A percentile compares a stretch with the other conserved stretches of the same genome.
Conservation (phyloP, 2,329 filamentous ascomycete genomes). For the Hypoxylon sp. region DNA sequence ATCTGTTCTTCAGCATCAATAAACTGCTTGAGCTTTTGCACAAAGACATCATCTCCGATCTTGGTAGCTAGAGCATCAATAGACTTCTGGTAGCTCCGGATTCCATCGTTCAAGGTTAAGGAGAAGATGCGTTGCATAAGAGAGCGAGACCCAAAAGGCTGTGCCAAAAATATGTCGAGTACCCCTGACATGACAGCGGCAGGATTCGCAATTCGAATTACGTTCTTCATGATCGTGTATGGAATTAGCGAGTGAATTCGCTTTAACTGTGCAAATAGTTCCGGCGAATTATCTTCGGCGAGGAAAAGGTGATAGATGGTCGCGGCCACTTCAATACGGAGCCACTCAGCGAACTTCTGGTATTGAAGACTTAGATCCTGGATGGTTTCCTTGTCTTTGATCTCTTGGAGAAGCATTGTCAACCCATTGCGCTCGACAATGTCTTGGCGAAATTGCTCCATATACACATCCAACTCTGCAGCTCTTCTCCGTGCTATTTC, state of each 20-base stretch:
- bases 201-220: constrained; percentile 95
- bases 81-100: constrained; percentile 85
- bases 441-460: constrained; percentile 87
- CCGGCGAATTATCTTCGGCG: constrained; percentile 97
- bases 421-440: constrained; percentile 84
- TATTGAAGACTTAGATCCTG: constrained; percentile 93
- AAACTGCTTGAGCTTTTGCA: constrained; percentile 85
- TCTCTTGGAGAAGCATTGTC: constrained; percentile 92
- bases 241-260: constrained; percentile 95
- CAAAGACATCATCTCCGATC: constrained; percentile 85
- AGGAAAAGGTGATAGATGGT: constrained; percentile 98
- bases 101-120: constrained; percentile 90
- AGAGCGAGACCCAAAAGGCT: constrained; percentile 91
- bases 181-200: constrained; percentile 97
- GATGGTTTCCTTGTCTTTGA: constrained; percentile 90
- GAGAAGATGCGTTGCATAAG: constrained; percentile 96
- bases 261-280: constrained; percentile 94
- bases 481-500: constrained; percentile 93
- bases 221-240: constrained; percentile 94
- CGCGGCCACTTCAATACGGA: constrained; percentile 95
- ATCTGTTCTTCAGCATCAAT: constrained; percentile 80
- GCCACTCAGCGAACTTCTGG: constrained; percentile 98
- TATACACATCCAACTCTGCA: constrained; percentile 94
- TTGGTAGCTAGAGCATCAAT: constrained; percentile 84
- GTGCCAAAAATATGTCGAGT: constrained; percentile 93